These are phyloP conservation scores for Yamadazyma epiphylla DNA, from an alignment of 1,139 yeast species.

Conservation along the genomic window DNA sequence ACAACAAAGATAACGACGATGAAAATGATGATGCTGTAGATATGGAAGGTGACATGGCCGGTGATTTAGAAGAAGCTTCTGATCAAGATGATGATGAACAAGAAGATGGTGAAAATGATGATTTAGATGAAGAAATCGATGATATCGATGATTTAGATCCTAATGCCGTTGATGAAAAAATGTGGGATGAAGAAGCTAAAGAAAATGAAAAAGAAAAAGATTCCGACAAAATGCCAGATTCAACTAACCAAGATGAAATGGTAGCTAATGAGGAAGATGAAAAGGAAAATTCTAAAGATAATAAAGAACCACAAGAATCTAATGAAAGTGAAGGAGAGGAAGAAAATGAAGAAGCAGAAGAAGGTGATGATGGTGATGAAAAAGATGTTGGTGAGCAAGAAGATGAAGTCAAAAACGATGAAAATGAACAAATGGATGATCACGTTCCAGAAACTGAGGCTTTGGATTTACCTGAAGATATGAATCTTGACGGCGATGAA, in stretches of 20 bases:
- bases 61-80: constrained; percentile 76
- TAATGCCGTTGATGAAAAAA: constrained; percentile 92
- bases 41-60: constrained; percentile 96
- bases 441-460: constrained; percentile 79
- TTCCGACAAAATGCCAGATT: constrained; percentile 62
- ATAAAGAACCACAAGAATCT: constrained; percentile 25
- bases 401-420: constrained; percentile 71
- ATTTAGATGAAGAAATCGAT: constrained; percentile 85
- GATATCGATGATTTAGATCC: constrained; percentile 90
- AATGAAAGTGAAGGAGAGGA: constrained; percentile 30
- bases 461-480: constrained; percentile 80
- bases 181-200: constrained; percentile 95
- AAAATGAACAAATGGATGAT: constrained; percentile 66
- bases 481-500: constrained; percentile 70
- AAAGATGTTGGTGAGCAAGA: constrained; percentile 78
- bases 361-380: constrained; percentile 45
- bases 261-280: constrained; percentile 58
- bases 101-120: constrained; percentile 50
- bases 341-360: constrained; percentile 32
- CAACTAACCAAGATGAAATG: constrained; percentile 54
- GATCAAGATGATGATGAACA: constrained; percentile 65
- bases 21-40: constrained; percentile 83
- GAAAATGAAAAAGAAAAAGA: constrained; percentile 72
- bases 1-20: constrained; percentile 42
- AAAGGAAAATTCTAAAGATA: constrained; percentile 34